These are phyloP conservation scores for Fusarium sp. DNA, from an alignment of 2,329 filamentous ascomycete genomes.

Conservation along the genomic window DNA sequence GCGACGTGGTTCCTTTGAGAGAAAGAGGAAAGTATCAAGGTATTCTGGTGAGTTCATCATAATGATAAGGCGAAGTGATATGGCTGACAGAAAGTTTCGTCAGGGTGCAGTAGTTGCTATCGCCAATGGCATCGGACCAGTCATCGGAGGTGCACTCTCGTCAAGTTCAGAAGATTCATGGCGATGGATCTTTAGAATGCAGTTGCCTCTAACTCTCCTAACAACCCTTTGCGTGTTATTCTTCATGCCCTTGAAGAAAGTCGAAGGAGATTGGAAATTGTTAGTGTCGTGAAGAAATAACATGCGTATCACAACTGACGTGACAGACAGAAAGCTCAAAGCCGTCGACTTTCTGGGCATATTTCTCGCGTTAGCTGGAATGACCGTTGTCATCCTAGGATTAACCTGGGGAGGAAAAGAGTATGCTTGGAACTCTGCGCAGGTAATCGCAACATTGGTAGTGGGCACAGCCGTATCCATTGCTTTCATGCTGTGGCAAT, in stretches of 20 bases:
- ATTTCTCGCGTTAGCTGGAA: conserved; percentile 57
- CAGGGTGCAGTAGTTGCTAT: conserved; percentile 63
- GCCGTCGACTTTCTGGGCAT: conserved; percentile 64
- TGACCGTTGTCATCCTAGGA: conserved; percentile 59
- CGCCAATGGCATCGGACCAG: conserved; percentile 64
- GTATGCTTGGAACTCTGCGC: conserved; percentile 65
- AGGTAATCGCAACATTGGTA: conserved; percentile 65
- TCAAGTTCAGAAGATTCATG: conserved; percentile 58
- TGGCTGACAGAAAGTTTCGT: not conserved
- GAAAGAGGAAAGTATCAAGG: conserved; percentile 81
- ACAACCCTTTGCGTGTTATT: conserved; percentile 61
- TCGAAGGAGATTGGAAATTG: conserved; percentile 62
- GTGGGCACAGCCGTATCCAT: conserved; percentile 60
- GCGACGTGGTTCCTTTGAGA: conserved; percentile 75
- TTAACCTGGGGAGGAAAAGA: conserved; percentile 70
- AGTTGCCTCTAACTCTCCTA: conserved; percentile 62
- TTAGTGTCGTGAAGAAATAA: conserved; percentile 27
- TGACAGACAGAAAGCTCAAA: conserved; percentile 54
- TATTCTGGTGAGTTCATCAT: conserved; percentile 50
- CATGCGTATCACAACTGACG: not conserved
- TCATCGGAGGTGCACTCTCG: conserved; percentile 63
- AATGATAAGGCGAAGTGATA: fast-evolving
- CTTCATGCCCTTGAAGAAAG: conserved; percentile 67
- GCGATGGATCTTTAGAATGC: conserved; percentile 66
- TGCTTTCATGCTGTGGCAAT: conserved; percentile 65